These are phyloP conservation scores for Fusarium staphyleae DNA, from an alignment of 2,329 filamentous ascomycete species.

Conservation along the genomic window DNA sequence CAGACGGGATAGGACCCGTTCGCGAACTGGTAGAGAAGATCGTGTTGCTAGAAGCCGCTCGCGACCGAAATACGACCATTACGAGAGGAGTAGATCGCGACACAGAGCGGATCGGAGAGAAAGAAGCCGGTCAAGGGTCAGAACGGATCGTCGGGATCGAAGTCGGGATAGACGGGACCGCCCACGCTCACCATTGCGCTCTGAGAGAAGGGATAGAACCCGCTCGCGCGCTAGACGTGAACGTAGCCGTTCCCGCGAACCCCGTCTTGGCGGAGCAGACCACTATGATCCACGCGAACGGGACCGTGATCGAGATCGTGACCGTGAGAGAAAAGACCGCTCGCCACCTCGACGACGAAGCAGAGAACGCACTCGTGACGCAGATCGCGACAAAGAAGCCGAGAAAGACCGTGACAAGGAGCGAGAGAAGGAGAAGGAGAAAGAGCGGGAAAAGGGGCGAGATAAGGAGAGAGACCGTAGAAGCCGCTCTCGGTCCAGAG, in stretches of 20 bases:
- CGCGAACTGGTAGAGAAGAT: slow-evolving; percentile 47
- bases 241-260: slow-evolving; percentile 42
- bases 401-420: slow-evolving; percentile 42
- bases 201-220: slow-evolving; percentile 44
- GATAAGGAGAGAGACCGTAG: slow-evolving; percentile 44
- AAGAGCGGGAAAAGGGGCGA: slow-evolving; percentile 19
- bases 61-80: slow-evolving; percentile 44
- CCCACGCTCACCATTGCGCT: slow-evolving; percentile 40
- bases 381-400: slow-evolving; percentile 32
- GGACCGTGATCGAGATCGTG: slow-evolving; percentile 41
- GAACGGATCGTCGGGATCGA: slow-evolving; percentile 40
- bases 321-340: slow-evolving; percentile 35
- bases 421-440: slow-evolving; percentile 31
- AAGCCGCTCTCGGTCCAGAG: slow-evolving; percentile 55
- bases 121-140: slow-evolving; percentile 42
- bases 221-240: slow-evolving; percentile 44
- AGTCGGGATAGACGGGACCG: slow-evolving; percentile 43
- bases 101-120: slow-evolving; percentile 44
- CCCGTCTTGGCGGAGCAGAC: slow-evolving; percentile 37
- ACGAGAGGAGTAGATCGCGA: slow-evolving; percentile 47
- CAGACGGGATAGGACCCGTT: slow-evolving; percentile 51
- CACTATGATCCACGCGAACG: slow-evolving; percentile 47
- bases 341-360: background rate
- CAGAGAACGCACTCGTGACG: slow-evolving; percentile 35
- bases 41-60: slow-evolving; percentile 46